Evolutionary conservation across 116 monocot genomes (phyloP).

Genomic region (Papilionanthe hybrid): DNA sequence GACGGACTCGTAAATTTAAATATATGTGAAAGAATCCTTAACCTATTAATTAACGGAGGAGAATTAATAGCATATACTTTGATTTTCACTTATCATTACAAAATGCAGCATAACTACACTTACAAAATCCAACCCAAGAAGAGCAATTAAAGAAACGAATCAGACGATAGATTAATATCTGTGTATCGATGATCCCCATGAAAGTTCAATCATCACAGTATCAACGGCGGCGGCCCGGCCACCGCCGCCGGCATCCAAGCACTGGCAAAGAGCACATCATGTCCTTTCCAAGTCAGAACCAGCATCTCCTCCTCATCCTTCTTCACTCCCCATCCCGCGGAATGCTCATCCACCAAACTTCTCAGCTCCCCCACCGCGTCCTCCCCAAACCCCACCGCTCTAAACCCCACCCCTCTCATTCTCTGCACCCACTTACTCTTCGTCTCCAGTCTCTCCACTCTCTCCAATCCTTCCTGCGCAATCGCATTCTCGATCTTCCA

Average conservation of each 20-base stretch:
- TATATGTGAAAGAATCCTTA: too few relatives aligned
- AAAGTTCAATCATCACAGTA: too few relatives aligned
- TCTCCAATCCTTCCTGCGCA: constrained; percentile 39
- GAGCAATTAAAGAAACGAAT: too few relatives aligned
- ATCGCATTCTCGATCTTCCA: constrained; percentile 60
- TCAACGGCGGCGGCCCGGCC: too few relatives aligned
- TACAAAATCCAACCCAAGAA: too few relatives aligned
- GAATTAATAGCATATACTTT: too few relatives aligned
- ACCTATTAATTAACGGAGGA: too few relatives aligned
- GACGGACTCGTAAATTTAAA: too few relatives aligned
- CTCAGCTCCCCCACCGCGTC: constrained; percentile 47
- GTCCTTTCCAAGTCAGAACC: constrained; percentile 58
- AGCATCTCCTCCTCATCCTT: constrained; percentile 39
- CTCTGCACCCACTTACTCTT: constrained; percentile 41
- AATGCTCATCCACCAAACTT: constrained; percentile 45
- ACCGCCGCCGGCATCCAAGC: constrained; percentile 26
- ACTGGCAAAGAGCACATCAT: constrained; percentile 47
- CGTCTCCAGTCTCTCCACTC: constrained; percentile 42
- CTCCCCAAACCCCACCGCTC: constrained; percentile 35
- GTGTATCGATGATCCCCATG: too few relatives aligned
- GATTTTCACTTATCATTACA: too few relatives aligned
- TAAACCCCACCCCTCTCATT: constrained; percentile 43
- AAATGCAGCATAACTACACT: too few relatives aligned
- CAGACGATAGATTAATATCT: too few relatives aligned
- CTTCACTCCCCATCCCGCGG: constrained; percentile 59